Evolutionary conservation across 495 filamentous ascomycete species (phyloP).

Genomic region (Massariosphaeria phaeospora): DNA sequence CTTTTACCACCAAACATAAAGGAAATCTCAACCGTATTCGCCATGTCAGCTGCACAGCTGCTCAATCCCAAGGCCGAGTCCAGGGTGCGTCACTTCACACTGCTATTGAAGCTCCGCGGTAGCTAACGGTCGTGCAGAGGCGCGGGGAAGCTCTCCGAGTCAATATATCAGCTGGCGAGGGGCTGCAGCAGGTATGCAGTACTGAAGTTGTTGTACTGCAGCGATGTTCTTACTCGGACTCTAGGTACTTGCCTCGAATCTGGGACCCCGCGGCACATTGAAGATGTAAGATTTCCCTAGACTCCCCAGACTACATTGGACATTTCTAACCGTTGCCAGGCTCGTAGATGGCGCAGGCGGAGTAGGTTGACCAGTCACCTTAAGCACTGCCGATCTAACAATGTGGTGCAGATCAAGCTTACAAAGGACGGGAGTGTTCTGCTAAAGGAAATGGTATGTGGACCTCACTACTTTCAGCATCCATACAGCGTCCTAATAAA

Average conservation of each 20-base stretch:
- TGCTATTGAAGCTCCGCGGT: slow-evolving; percentile 25
- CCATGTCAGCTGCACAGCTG: slow-evolving; percentile 87
- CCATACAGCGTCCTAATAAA: neutral
- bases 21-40: slow-evolving; percentile 9
- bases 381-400: neutral
- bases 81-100: slow-evolving; percentile 62
- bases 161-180: slow-evolving; percentile 95
- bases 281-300: slow-evolving; percentile 68
- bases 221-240: neutral
- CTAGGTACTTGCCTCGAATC: slow-evolving; percentile 93
- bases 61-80: slow-evolving; percentile 98
- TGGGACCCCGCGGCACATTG: slow-evolving; percentile 88
- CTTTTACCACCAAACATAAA: neutral
- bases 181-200: slow-evolving; percentile 37
- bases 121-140: slow-evolving; percentile 59
- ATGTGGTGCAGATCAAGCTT: slow-evolving; percentile 74
- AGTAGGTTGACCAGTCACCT: slow-evolving; percentile 52
- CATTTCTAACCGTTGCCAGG: slow-evolving; percentile 46
- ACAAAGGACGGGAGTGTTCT: slow-evolving; percentile 98
- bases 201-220: neutral
- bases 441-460: slow-evolving; percentile 85
- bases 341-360: slow-evolving; percentile 91
- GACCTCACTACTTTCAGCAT: neutral
- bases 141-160: slow-evolving; percentile 91
- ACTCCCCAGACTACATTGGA: neutral